Evolutionary conservation across 129 eudicot species (phyloP), one percentile per base, ranked within the genome.

Genomic region (Flaveria linearis): DNA sequence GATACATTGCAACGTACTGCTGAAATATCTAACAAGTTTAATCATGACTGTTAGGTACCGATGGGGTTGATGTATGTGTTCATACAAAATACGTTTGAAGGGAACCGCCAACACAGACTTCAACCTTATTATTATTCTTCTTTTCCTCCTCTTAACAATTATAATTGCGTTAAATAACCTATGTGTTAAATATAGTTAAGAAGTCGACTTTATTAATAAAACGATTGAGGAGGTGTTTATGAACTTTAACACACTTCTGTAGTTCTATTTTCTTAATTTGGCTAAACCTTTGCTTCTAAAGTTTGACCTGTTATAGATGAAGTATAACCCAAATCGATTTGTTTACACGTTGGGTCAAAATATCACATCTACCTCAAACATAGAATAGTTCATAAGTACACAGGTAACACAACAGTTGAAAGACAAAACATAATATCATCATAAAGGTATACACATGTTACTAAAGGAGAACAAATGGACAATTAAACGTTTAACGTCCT

Each of bases 401-500:
- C 61, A 50, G 3, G 55, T 58, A 62, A 62, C n/a, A 71, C 15
- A 25, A 14, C 45, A 25, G 9, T 16, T 18, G 28, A 71, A 5
- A 71, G 28, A 9, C 64, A n/a, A 25, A 51, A 74, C 52, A 61
- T 6, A 30, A 36, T 72, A 18, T 28, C 22, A 22, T 9, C 39
- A 5, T 12, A 72, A 28, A 46, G 49, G 45, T 23, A 25, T 11
- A 56, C 50, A 46, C 25, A 74, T 61, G 69, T 58, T 23, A 61
- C 46, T 39, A 20, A 23, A 22, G 42, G n/a, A 74, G 69, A 57
- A 15, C 58, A 43, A 23, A 23, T 74, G 57, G 20, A 74, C 56
- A 57, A 15, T 4, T 5, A n/a, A 75, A 75, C n/a, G 72, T 28
- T 75, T 51, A 46, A 26, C 61, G 28, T 45, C 62, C 22, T 47